These are phyloP conservation scores for Eucalyptus sp. DNA, from an alignment of 345 rosid species.

Conservation along the genomic window DNA sequence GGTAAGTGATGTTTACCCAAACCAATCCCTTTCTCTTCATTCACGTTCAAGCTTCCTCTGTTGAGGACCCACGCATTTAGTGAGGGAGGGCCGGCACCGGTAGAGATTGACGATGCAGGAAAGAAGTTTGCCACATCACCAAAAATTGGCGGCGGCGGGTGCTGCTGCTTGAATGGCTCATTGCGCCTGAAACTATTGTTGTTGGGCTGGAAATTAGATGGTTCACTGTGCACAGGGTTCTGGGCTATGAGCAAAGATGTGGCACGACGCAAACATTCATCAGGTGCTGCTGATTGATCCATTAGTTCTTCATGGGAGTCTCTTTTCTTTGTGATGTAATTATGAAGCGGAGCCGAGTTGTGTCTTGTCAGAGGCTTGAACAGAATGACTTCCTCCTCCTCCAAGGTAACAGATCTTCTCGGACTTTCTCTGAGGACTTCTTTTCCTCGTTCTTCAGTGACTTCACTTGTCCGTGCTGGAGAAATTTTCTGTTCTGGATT, in stretches of 20 bases:
- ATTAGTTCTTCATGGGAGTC: conserved; percentile 14
- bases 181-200: conserved; percentile 11
- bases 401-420: conserved; percentile 26
- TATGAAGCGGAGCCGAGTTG: conserved; percentile 71
- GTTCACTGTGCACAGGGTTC: conserved; percentile 14
- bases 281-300: conserved; percentile 25
- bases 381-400: conserved; percentile 94
- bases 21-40: conserved; percentile 20
- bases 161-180: conserved; percentile 23
- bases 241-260: conserved; percentile 54
- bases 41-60: conserved; percentile 17
- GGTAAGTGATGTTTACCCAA: conserved; percentile 20
- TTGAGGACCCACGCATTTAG: conserved; percentile 75
- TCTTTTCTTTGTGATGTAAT: conserved; percentile 5
- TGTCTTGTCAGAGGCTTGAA: conserved; percentile 83
- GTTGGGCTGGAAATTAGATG: conserved; percentile 37
- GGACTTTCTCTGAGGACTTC: conserved; percentile 7
- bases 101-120: neutral
- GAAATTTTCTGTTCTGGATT: neutral
- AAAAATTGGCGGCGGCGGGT: conserved; percentile 2
- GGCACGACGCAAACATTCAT: conserved; percentile 73
- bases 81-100: conserved; percentile 55
- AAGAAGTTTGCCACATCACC: neutral
- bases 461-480: neutral
- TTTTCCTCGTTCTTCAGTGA: conserved; percentile 2